Base-by-base conservation (phyloP, 2,329 filamentous ascomycete species). In the Lachnellula occidentalis region DNA sequence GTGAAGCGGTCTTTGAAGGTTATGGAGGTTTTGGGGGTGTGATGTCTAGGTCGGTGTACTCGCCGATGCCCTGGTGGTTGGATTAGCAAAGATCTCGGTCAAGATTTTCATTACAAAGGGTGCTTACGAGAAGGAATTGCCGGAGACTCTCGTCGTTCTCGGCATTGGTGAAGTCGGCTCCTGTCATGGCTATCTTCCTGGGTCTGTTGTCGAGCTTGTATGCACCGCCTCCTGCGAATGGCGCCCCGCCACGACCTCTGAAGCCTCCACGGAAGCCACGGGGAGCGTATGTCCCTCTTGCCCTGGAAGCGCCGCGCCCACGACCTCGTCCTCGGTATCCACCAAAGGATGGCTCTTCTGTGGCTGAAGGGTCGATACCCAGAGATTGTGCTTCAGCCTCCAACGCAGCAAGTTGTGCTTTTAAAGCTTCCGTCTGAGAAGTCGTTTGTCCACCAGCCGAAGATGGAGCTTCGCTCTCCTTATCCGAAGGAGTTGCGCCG, bases 161-260 rank as follows among this genome's bases (percentile, higher is more conserved):
- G 1, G 79, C 66, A 14, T 76, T 76, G 3, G 83, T 82, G 65
- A 86, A 83, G 69, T 84, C 83, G 11, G 82, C 78, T 3, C 83
- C 86, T 7, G 77, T 76, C 22, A 92, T 72, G 5, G 80, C 78
- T 9, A 94, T 74, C 58, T 78, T 84, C 67, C 81, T 87, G 0
- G 89, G 85, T 45, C 89, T 78, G 67, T 92, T 91, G 65, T 94
- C 89, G 21, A 94, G 76, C 17, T 86, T 85, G 61, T 85, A 87
- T 34, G 78, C 65, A 5, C 72, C 73, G 27, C 72, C 63, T 50
- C 64, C 59, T 6, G 59, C 56, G 51, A 68, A 65, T 9, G 65
- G 57, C 5, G 58, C 61, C 61, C 71, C 72, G 46, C 79, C 77
- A 50, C 77, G 74, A 34, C 78, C 77, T 45, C 74, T 69, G 53